phyloP scores from a whole-genome alignment of 768 basidiomycete genomes.

The Kwoniella newhampshirensis region DNA sequence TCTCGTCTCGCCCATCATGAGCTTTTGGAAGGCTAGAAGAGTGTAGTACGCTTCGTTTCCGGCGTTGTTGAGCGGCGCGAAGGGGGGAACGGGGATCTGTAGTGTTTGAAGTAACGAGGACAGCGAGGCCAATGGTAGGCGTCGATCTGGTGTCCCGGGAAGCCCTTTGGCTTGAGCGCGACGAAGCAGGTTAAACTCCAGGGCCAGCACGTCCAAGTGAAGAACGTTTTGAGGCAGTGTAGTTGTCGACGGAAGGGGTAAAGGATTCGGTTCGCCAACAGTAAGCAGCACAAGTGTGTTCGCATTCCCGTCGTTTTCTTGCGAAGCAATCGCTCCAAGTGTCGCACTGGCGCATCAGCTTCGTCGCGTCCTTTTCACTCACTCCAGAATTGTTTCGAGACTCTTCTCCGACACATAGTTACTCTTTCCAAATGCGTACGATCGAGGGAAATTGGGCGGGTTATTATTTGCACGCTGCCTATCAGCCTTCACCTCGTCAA shows the following conservation, averaged over 20 bases:
- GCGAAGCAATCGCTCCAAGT: slow-evolving; percentile 45
- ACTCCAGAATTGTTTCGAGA: slow-evolving; percentile 50
- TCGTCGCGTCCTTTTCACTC: slow-evolving; percentile 3
- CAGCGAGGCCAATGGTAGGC: slow-evolving; percentile 36
- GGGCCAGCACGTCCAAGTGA: slow-evolving; percentile 45
- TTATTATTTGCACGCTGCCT: slow-evolving; percentile 42
- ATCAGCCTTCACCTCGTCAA: slow-evolving; percentile 3
- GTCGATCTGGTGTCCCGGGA: slow-evolving; percentile 36
- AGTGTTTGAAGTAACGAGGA: slow-evolving; percentile 38
- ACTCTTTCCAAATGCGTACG: slow-evolving; percentile 48
- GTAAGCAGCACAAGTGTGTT: slow-evolving; percentile 50
- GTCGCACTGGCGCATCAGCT: slow-evolving; percentile 38
- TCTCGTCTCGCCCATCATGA: slow-evolving; percentile 49
- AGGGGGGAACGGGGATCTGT: slow-evolving; percentile 43
- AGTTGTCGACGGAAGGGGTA: slow-evolving; percentile 40
- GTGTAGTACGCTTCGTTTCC: slow-evolving; percentile 53
- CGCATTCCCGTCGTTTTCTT: slow-evolving; percentile 42
- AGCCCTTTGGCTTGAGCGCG: slow-evolving; percentile 36
- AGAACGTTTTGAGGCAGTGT: slow-evolving; percentile 48
- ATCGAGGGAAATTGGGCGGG: slow-evolving; percentile 46
- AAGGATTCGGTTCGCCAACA: slow-evolving; percentile 37
- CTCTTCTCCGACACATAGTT: slow-evolving; percentile 43
- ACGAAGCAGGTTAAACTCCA: slow-evolving; percentile 47
- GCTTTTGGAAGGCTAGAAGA: slow-evolving; percentile 48
- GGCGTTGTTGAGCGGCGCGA: slow-evolving; percentile 48